These are phyloP conservation scores for Salvia sclarea DNA, from an alignment of 305 asterid genomes.

Conservation along the genomic window DNA sequence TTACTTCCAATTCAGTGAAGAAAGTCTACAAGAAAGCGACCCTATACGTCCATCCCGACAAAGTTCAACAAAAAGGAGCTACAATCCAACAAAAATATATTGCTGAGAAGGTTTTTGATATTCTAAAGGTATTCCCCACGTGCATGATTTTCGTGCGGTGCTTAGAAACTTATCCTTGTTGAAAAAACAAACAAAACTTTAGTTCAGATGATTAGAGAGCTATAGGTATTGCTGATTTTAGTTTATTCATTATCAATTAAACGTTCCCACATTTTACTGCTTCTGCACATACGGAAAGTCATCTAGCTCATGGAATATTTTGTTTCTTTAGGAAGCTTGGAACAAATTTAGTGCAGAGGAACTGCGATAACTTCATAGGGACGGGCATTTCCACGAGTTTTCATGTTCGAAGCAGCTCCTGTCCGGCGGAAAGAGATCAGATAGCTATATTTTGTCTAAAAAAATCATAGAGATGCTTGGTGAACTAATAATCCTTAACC, in stretches of 20 bases:
- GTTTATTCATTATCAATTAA: not conserved
- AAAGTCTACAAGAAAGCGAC: conserved; percentile 73
- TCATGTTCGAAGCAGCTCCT: not conserved
- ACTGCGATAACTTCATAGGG: conserved; percentile 47
- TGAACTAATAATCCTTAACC: conserved; percentile 1
- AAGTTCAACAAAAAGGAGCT: conserved; percentile 96
- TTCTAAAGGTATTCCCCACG: conserved; percentile 65
- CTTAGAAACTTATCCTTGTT: not conserved
- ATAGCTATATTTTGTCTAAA: not conserved
- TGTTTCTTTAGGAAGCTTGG: conserved; percentile 69
- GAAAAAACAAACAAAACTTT: not conserved
- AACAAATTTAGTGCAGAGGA: conserved; percentile 77
- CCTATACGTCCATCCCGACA: conserved; percentile 87
- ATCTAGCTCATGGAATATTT: conserved; percentile 15
- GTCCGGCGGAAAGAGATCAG: not conserved
- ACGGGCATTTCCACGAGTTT: not conserved
- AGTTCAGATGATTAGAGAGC: not conserved
- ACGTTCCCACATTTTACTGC: not conserved
- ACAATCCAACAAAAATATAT: conserved; percentile 71
- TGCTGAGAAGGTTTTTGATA: conserved; percentile 89
- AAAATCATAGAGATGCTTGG: not conserved
- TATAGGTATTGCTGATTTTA: not conserved
- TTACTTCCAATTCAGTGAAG: conserved; percentile 78
- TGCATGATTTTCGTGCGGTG: conserved; percentile 2
- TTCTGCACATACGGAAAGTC: not conserved